Percentiles rank a stretch among this genome's conserved stretches.
Evolutionary conservation across 208 protist genomes (phyloP).

Genomic region (Crithidia acanthocephali): DNA sequence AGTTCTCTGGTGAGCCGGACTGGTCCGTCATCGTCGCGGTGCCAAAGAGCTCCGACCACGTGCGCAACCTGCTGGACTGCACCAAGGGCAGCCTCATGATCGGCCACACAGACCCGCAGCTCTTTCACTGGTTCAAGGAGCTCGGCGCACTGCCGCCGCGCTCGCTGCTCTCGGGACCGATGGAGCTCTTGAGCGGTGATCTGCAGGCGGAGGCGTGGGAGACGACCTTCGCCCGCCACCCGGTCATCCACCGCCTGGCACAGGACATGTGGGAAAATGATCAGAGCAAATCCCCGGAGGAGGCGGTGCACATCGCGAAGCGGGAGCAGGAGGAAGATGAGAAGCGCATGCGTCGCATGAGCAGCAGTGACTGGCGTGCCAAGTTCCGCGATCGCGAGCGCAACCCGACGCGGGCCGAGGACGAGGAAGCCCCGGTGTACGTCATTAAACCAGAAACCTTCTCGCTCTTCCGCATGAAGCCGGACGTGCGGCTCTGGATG

Average conservation of each 20-base stretch:
- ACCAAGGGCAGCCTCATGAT: conserved; percentile 78
- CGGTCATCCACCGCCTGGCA: conserved; percentile 77
- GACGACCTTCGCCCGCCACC: conserved; percentile 71
- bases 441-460: conserved; percentile 88
- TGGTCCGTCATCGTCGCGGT: conserved; percentile 76
- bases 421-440: conserved; percentile 84
- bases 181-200: conserved; percentile 77
- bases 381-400: conserved; percentile 87
- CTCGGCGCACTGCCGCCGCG: conserved; percentile 82
- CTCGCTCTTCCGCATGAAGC: conserved; percentile 69
- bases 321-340: conserved; percentile 84
- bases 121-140: conserved; percentile 92
- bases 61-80: conserved; percentile 69
- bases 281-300: conserved; percentile 73
- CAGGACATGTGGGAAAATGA: conserved; percentile 87
- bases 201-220: conserved; percentile 81
- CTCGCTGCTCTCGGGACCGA: conserved; percentile 67
- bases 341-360: conserved; percentile 90
- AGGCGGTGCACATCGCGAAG: conserved; percentile 67
- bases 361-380: conserved; percentile 85
- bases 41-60: conserved; percentile 79
- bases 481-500: conserved; percentile 83
- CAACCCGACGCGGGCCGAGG: conserved; percentile 77
- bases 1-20: conserved; percentile 67
- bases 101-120: conserved; percentile 88